Conservation (phyloP, 495 filamentous ascomycete genomes). For the Annulohypoxylon nitens region DNA sequence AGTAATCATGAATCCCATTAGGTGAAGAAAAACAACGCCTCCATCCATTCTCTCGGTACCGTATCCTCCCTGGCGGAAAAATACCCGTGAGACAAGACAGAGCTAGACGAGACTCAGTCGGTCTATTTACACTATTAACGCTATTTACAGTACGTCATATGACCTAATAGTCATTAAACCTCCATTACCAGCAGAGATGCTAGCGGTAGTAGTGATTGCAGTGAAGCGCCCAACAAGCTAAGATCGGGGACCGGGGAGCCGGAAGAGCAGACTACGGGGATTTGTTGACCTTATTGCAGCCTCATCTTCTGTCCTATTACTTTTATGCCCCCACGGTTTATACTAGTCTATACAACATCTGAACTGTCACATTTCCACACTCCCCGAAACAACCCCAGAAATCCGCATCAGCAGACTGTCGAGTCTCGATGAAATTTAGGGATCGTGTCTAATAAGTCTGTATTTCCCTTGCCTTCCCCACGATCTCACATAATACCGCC, state of each 20-base stretch:
- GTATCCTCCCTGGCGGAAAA: constrained; percentile 16
- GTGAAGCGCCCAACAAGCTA: neutral
- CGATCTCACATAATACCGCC: constrained; percentile 11
- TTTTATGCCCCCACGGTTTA: neutral
- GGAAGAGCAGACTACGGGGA: constrained; percentile 7
- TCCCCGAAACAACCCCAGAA: constrained; percentile 21
- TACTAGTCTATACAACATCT: neutral
- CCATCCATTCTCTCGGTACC: constrained; percentile 28
- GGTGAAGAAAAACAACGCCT: neutral
- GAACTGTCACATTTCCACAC: neutral
- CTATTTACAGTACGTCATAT: constrained; percentile 31
- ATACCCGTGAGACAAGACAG: neutral
- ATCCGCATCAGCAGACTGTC: constrained; percentile 8
- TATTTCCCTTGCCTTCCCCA: constrained; percentile 3
- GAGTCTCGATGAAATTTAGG: neutral
- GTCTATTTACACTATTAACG: neutral
- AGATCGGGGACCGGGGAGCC: constrained; percentile 17
- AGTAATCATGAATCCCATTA: constrained; percentile 6
- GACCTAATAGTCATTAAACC: constrained; percentile 19
- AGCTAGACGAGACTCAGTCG: neutral
- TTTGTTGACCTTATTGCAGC: constrained; percentile 17
- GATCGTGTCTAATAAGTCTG: neutral
- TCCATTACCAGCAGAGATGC: constrained; percentile 1
- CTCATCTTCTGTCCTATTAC: neutral
- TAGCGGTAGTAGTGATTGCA: constrained; percentile 6